Evolutionary conservation across 768 basidiomycete genomes (phyloP), one percentile per base, ranked within the genome.

Genomic region (Cystofilobasidium ferigula): DNA sequence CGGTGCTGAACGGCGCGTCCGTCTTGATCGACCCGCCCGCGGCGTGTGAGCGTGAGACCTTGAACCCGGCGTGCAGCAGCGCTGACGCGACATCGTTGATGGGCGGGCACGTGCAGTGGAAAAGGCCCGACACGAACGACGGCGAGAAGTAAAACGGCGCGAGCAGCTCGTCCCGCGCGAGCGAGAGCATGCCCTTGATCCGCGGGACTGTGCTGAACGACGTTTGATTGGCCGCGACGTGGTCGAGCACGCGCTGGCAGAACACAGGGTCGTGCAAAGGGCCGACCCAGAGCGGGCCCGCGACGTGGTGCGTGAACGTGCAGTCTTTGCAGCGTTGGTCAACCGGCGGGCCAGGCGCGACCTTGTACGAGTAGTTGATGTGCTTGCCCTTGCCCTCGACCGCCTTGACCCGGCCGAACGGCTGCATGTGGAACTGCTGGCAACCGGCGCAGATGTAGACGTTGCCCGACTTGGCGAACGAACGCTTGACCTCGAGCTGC

Each of bases 221-320:
- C 45, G 79, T 78, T 69, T 82, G 74, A 69, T 85, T 81, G 20
- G 74, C 75, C 64, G 85, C 83, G 16, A 93, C 78, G 71, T 92
- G 87, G 26, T 81, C 78, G 35, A 95, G 78, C 18, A 94, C 85
- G 69, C 83, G 82, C n/a, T 77, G 74, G 7, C 90, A 80, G 71
- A 97, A 99, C 8, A 78, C 79, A 1, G 78, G 70, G 73, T 91
- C 82, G 72, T 99, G 95, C 28, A 99, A 76, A 1, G 86, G 83
- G 1, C 86, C 92, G 7, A 87, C 85, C 95, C 95, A 98, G 88
- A 99, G 93, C 0, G 95, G 95, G 1, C 95, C 95, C 24, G 87
- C 89, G 40, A 92, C 89, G 76, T 93, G 88, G 69, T 90, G 76
- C 20, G 78, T 76, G 6, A 83, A 83, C 20, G 85, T 84, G 73